Evolutionary conservation across 257 asterid species (phyloP), one percentile per base, ranked within the genome.

Genomic region (Forsythia viridissima): DNA sequence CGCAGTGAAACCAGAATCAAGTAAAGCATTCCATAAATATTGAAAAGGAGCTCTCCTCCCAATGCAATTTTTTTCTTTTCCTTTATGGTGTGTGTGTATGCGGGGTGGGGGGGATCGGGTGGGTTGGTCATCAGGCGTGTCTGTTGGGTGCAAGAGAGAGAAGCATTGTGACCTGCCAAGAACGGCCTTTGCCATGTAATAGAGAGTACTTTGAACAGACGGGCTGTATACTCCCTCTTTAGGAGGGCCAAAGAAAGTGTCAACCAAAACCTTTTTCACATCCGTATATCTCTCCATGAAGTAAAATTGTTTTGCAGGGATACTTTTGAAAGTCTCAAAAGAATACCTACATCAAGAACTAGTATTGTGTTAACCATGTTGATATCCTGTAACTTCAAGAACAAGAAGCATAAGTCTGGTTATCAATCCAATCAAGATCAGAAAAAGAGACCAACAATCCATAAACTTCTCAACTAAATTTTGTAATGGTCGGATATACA

Each of bases 191-290:
- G 90, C 99, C 95, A 93, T 90, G 77, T 86, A 83, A 80, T 89
- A 92, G 39, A 96, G 97, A 72, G 98, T 92, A 76, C 90, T 89
- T 80, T 96, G 98, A 86, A 93, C 99, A 74, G 99, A 96, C 48
- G 98, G 96, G 76, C 99, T 93, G 88, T 92, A 96, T 34, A 92
- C 97, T 72, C 99, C 98, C 69, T 80, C 89, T 79, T 88, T 83
- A 42, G 93, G 79, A 79, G 92, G 87, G 41, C 99, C 97, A 72
- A 89, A 96, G 92, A 96, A 96, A 55, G 96, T 89, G 55, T 86
- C 87, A 1, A 87, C 72, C 82, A 96, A 78, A 59, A 80, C 86
- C 85, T 88, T 89, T 82, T 91, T 96, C 83, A 92, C 98, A 51
- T 87, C 96, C 81, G 30, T 75, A 76, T 84, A 86, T 82, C 89